Evolutionary conservation across 169 alveolate species (phyloP), one percentile per base, ranked within the genome.

Genomic region (Theileria equi): DNA sequence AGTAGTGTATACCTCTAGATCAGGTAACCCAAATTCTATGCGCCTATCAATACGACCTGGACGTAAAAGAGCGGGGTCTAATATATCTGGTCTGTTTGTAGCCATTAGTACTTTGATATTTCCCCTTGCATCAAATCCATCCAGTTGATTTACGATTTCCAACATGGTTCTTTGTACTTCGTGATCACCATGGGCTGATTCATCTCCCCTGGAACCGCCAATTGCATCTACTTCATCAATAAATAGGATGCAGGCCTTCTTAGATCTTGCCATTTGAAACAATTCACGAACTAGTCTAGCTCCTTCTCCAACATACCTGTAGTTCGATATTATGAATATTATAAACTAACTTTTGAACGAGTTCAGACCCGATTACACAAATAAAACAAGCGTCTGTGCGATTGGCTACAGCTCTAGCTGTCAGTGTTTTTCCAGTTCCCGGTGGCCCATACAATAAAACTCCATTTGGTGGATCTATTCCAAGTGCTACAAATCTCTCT

Each of bases 381-480:
- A 98, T 98, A 92, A 98, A 98, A 60, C 98, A 89, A 31, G 99
- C 97, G 77, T 98, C 99, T 11, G 99, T 98, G 55, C 98, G 96
- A 82, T 98, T 97, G 31, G 99, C 99, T 47, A 97, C 99, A 0
- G 99, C 99, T 63, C 99, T 90, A 2, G 99, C 99, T n/a, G 98
- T 89, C 45, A 96, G 83, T 6, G 99, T 97, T 65, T 96, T 96
- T 23, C 99, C 99, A 35, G 91, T 80, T 13, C 91, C 90, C 31
- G 99, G 99, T 13, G 99, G 99, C 8, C 99, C 99, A 86, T 94
- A 98, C 13, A 95, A 87, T 63, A 96, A 83, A 25, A 97, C 99
- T 21, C 99, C 99, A 81, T 96, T 98, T 11, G 99, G 99, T 5
- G 99, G 99, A 73, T 96, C 99, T 54, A 98, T 98, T 53, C 99